Base-by-base conservation (phyloP, 768 basidiomycete species). In the Termitomyces sp. region DNA sequence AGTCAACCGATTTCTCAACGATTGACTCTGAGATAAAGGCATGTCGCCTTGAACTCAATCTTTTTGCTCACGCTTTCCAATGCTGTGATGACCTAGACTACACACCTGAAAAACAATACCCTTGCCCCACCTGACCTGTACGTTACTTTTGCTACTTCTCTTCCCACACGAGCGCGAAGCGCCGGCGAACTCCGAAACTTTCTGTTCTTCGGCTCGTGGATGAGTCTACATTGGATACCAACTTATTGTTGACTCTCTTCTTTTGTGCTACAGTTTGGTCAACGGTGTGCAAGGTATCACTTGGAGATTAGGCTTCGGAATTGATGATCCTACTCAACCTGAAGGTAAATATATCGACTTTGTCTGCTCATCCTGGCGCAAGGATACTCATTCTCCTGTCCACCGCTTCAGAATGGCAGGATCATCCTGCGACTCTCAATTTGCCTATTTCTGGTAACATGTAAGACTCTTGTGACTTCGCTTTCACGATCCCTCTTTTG, bases 231-330 rank as follows among this genome's bases (percentile, higher is more conserved):
- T n/a, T 55, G 41, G 41, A 9, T 53, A 52, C 51, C 60, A 48
- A 46, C 48, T 40, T 3, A 5, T 38, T 46, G 36, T 23, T 38
- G 28, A 60, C 50, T 57, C 50, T 57, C 56, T 40, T 60, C 62
- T 44, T 58, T 63, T 53, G 61, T 62, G 57, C 47, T 48, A 36
- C 56, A 83, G 82, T 62, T 57, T 79, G 61, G 80, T 79, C 18
- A 83, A 83, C 65, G 80, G 79, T 58, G 69, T 83, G n/a, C 82
- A 82, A 69, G 84, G 84, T 30, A 80, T 86, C 47, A 85, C 85
- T 33, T 87, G 83, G 83, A 71, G 85, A 58, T 74, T 86, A n/a
- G 84, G 77, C 3, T 85, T 83, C 66, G 84, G 84, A 3, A 72
- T 86, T 40, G 70, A 81, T 50, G 70, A 83, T 62, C 74, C 81